These are phyloP conservation scores for Ustilago hordei DNA, from an alignment of 1,284 basidiomycete genomes.

Conservation along the genomic window DNA sequence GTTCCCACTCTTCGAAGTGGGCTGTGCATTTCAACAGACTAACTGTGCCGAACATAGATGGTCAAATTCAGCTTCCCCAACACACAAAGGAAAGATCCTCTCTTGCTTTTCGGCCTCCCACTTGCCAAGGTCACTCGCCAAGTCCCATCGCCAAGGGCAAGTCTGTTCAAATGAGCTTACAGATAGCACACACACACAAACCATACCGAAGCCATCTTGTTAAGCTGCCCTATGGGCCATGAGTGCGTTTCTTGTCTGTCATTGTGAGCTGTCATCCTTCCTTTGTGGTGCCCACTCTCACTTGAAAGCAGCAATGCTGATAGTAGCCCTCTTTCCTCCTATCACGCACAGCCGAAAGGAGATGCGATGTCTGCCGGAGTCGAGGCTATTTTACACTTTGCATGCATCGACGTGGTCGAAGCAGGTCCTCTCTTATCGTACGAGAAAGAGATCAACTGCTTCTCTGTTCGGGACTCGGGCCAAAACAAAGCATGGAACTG, in stretches of 20 bases:
- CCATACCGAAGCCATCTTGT: no score
- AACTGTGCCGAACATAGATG: not conserved
- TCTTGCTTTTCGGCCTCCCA: not conserved
- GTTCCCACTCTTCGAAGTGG: not conserved
- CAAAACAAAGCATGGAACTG: not conserved
- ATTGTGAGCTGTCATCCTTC: not conserved
- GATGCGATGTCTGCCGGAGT: no score
- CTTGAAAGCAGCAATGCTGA: not conserved
- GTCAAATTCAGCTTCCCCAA: not conserved
- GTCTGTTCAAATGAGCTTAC: not conserved
- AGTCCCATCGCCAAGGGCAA: not conserved
- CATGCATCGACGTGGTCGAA: no score
- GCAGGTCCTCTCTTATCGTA: not conserved
- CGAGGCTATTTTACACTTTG: no score
- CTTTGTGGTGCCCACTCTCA: not conserved
- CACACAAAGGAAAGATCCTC: not conserved
- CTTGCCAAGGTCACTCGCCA: not conserved
- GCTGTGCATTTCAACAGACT: not conserved
- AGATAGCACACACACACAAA: not conserved
- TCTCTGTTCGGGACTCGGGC: not conserved
- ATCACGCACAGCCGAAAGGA: no score
- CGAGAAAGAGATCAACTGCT: not conserved
- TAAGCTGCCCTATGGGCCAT: no score
- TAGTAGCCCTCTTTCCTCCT: no score
- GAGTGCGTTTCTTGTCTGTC: no score